Conservation (phyloP, 1,284 basidiomycete species). For the Psilocybe mexicana region DNA sequence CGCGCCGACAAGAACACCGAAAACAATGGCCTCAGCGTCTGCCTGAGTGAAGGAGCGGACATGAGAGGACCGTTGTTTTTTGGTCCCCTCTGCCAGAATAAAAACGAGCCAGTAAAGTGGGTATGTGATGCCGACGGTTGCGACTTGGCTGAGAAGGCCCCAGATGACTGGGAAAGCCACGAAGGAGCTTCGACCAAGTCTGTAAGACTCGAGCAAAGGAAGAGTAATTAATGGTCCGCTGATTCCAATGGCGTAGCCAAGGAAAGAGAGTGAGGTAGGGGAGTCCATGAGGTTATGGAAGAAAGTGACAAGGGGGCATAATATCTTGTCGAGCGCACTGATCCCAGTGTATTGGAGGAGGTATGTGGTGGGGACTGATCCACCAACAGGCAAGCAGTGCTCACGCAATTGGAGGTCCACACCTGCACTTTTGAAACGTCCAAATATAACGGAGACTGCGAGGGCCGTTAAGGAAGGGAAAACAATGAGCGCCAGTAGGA, state of each 20-base stretch:
- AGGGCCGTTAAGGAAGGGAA: constrained; percentile 38
- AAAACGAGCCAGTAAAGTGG: constrained; percentile 40
- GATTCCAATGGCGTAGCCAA: constrained; percentile 30
- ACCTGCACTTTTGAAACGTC: constrained; percentile 34
- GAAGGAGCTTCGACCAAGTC: constrained; percentile 17
- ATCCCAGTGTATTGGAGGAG: constrained; percentile 35
- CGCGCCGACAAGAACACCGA: constrained; percentile 36
- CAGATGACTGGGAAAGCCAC: constrained; percentile 25
- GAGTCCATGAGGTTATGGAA: constrained; percentile 38
- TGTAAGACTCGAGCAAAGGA: constrained; percentile 29
- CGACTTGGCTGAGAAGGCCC: constrained; percentile 28
- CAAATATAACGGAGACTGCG: constrained; percentile 35
- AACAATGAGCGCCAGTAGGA: constrained; percentile 34
- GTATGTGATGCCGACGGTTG: constrained; percentile 32
- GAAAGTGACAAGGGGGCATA: constrained; percentile 43
- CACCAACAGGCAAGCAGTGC: constrained; percentile 29
- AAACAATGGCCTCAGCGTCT: constrained; percentile 40
- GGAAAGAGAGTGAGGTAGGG: constrained; percentile 25
- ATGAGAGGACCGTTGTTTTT: constrained; percentile 7
- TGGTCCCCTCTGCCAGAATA: constrained; percentile 29
- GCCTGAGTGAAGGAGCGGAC: constrained; percentile 29
- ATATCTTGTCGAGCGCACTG: constrained; percentile 26
- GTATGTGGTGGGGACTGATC: constrained; percentile 25
- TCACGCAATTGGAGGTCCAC: constrained; percentile 25
- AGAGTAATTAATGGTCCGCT: constrained; percentile 26